A percentile compares a stretch with the other conserved stretches of the same genome.
These are phyloP conservation scores for Lactifluus volemus DNA, from an alignment of 768 basidiomycete genomes.

Conservation along the genomic window DNA sequence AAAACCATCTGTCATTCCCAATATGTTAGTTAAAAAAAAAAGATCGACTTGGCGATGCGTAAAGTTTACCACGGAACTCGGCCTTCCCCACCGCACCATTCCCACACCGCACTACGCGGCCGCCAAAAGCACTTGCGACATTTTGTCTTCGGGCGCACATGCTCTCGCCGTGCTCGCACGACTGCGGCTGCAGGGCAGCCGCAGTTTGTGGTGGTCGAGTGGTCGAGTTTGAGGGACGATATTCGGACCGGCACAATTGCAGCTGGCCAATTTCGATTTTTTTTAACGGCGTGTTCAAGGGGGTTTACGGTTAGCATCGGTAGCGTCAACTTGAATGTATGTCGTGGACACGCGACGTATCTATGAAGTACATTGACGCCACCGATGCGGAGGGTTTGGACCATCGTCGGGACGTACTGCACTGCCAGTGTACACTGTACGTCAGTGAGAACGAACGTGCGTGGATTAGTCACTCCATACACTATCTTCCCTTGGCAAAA, in stretches of 20 bases:
- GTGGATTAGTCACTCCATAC: conserved; percentile 61
- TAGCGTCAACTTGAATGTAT: no score
- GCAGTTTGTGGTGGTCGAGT: conserved; percentile 84
- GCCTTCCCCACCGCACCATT: conserved; percentile 45
- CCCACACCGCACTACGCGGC: conserved; percentile 68
- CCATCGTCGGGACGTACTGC: conserved; percentile 56
- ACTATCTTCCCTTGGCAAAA: not conserved
- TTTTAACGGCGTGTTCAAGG: conserved; percentile 92
- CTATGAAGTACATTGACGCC: conserved; percentile 33
- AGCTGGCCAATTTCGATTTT: conserved; percentile 95
- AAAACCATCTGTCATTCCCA: no score
- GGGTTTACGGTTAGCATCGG: conserved; percentile 62
- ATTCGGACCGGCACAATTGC: conserved; percentile 91
- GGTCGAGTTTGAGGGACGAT: conserved; percentile 71
- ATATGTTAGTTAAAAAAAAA: no score
- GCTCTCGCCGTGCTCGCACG: conserved; percentile 75
- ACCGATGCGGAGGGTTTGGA: conserved; percentile 35
- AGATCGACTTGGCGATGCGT: no score
- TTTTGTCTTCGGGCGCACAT: conserved; percentile 92
- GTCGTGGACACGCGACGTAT: conserved; percentile 29
- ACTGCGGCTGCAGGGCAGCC: conserved; percentile 26
- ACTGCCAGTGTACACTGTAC: conserved; percentile 20
- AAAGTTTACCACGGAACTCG: no score
- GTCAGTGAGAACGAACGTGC: conserved; percentile 69
- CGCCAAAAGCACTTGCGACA: conserved; percentile 73